A percentile compares a stretch with the other conserved stretches of the same genome.
Evolutionary conservation across 2,329 filamentous ascomycete species (phyloP).

Genomic region (Rosellinia necatrix): DNA sequence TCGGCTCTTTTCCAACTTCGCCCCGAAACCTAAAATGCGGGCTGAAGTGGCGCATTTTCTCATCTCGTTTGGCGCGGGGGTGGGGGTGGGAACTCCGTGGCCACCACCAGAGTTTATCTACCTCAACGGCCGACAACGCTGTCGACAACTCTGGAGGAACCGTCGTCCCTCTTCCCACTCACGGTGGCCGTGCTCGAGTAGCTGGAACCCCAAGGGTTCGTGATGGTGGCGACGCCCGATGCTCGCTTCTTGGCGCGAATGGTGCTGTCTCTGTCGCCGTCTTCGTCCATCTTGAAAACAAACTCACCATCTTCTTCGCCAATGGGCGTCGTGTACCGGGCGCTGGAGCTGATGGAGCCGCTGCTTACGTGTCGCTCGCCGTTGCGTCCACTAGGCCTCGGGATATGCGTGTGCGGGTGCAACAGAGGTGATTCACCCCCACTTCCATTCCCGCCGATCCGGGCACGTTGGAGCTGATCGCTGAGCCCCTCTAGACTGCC

Average conservation of each 20-base stretch:
- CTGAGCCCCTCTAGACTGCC: constrained; percentile 58
- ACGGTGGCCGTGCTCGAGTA: constrained; percentile 41
- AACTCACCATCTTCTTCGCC: constrained; percentile 68
- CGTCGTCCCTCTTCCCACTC: constrained; percentile 38
- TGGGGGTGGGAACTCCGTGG: constrained; percentile 4
- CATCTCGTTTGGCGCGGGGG: background rate
- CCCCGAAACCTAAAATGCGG: constrained; percentile 1
- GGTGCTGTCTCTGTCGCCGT: constrained; percentile 56
- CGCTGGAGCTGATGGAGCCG: constrained; percentile 61
- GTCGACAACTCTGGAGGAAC: constrained; percentile 36
- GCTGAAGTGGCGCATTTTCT: constrained; percentile 9
- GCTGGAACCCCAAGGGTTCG: constrained; percentile 39
- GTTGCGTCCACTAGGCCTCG: constrained; percentile 48
- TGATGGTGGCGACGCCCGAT: constrained; percentile 46
- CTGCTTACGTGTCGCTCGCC: constrained; percentile 65
- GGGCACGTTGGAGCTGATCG: constrained; percentile 65
- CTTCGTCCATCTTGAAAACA: constrained; percentile 69
- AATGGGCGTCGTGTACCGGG: constrained; percentile 66
- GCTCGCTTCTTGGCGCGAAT: constrained; percentile 54
- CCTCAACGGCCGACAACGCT: constrained; percentile 39
- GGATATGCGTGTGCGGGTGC: constrained; percentile 52
- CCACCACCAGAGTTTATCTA: background rate
- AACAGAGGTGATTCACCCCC: constrained; percentile 51
- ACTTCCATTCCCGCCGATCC: constrained; percentile 51
- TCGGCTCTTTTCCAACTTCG: constrained; percentile 12